Percentiles rank a stretch among this genome's conserved stretches.
These are phyloP conservation scores for Collybia sordida DNA, from an alignment of 768 basidiomycete genomes.

Conservation along the genomic window DNA sequence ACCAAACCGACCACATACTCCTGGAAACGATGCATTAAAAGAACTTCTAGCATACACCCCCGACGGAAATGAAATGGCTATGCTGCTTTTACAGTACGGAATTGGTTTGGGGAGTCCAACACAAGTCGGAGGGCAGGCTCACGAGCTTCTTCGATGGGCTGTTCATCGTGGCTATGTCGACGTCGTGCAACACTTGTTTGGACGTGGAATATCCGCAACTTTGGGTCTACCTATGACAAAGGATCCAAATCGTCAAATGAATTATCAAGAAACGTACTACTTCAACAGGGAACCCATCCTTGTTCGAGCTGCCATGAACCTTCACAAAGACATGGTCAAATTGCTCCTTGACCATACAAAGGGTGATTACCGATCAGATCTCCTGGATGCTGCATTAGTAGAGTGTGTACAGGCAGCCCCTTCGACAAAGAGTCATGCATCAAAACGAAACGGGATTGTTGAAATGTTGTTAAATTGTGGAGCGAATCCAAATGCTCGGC, in stretches of 20 bases:
- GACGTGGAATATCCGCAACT: neutral
- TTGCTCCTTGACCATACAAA: neutral
- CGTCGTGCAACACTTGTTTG: neutral
- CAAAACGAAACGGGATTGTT: neutral
- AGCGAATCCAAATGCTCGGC: neutral
- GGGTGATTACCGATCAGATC: neutral
- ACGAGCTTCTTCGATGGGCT: neutral
- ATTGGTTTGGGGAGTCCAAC: neutral
- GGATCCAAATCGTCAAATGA: neutral
- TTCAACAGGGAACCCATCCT: neutral
- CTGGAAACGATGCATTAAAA: too few species aligned
- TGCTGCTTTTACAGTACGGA: neutral
- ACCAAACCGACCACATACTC: too few species aligned
- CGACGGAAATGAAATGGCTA: neutral
- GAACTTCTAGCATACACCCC: neutral
- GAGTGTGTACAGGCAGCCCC: neutral
- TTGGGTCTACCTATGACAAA: too few species aligned
- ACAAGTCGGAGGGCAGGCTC: neutral
- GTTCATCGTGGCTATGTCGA: neutral
- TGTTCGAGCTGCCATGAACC: neutral
- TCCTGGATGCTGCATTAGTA: neutral
- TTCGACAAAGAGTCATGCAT: too few species aligned
- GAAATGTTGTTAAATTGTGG: neutral
- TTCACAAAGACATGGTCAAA: neutral
- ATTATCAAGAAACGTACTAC: neutral